Evolutionary conservation across 495 filamentous ascomycete genomes (phyloP).

Genomic region (Annulohypoxylon maeteangense): DNA sequence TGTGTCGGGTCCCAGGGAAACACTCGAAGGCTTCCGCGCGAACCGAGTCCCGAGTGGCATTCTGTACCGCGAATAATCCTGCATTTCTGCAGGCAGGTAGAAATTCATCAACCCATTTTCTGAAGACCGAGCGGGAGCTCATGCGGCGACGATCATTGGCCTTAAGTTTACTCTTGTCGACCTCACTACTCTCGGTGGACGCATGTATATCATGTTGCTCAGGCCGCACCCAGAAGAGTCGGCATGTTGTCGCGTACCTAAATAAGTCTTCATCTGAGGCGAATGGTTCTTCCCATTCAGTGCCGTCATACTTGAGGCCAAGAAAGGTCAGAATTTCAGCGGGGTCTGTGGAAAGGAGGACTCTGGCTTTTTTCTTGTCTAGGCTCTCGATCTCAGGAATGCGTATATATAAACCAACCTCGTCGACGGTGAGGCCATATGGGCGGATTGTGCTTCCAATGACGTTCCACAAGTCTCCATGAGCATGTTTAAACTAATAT

Average conservation of each 20-base stretch:
- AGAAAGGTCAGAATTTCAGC: slow-evolving; percentile 66
- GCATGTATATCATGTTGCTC: neutral
- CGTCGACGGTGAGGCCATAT: slow-evolving; percentile 71
- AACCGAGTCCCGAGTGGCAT: slow-evolving; percentile 45
- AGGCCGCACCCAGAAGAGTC: slow-evolving; percentile 60
- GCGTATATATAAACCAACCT: slow-evolving; percentile 67
- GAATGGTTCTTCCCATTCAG: slow-evolving; percentile 59
- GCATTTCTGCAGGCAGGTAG: slow-evolving; percentile 55
- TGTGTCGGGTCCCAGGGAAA: slow-evolving; percentile 44
- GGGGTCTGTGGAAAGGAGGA: slow-evolving; percentile 68
- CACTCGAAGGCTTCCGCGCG: slow-evolving; percentile 49
- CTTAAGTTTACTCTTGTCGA: slow-evolving; percentile 56
- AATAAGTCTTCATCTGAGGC: slow-evolving; percentile 63
- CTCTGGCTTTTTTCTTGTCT: slow-evolving; percentile 63
- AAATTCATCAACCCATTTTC: slow-evolving; percentile 65
- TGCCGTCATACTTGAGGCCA: slow-evolving; percentile 57
- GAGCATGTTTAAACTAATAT: slow-evolving; percentile 63
- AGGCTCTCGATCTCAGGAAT: slow-evolving; percentile 69
- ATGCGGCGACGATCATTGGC: slow-evolving; percentile 62
- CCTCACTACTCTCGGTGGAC: slow-evolving; percentile 28
- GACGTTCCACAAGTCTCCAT: slow-evolving; percentile 75
- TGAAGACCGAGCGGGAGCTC: slow-evolving; percentile 58
- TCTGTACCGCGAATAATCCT: slow-evolving; percentile 37
- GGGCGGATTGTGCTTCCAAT: slow-evolving; percentile 68
- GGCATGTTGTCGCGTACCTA: slow-evolving; percentile 60